These are phyloP conservation scores for Begonia masoniana DNA, from an alignment of 306 rosid species.

Conservation along the genomic window DNA sequence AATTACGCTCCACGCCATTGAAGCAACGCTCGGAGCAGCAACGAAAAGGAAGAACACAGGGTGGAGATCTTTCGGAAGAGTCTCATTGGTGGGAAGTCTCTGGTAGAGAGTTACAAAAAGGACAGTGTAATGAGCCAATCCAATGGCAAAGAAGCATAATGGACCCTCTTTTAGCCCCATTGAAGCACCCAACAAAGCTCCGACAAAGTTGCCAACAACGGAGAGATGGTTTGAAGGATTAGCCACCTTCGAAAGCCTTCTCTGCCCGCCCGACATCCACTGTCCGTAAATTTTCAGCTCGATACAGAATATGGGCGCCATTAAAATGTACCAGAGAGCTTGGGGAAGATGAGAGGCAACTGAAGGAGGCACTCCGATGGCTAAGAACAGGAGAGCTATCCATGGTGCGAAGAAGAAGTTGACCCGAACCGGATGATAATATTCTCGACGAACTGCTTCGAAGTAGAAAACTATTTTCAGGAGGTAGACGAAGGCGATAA, in stretches of 20 bases:
- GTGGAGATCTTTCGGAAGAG: constrained; percentile 86
- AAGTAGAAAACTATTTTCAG: constrained; percentile 55
- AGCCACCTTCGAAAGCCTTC: constrained; percentile 79
- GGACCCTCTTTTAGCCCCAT: constrained; percentile 94
- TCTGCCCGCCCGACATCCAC: constrained; percentile 97
- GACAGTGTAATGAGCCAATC: constrained; percentile 70
- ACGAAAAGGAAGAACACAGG: constrained; percentile 88
- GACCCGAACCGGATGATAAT: constrained; percentile 72
- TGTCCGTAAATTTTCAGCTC: constrained; percentile 93
- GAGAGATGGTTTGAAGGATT: constrained; percentile 83
- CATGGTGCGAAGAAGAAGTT: constrained; percentile 92
- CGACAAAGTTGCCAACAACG: constrained; percentile 78
- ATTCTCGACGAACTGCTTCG: constrained; percentile 90
- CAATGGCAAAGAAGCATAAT: constrained; percentile 74
- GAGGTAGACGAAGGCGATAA: constrained; percentile 29
- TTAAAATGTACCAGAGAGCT: constrained; percentile 65
- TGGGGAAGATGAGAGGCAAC: constrained; percentile 29
- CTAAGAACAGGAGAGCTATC: constrained; percentile 71
- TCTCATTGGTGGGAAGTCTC: constrained; percentile 76
- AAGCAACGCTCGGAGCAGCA: constrained; percentile 90
- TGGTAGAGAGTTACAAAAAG: constrained; percentile 86
- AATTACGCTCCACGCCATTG: constrained; percentile 81
- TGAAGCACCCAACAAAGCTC: constrained; percentile 72
- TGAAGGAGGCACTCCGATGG: constrained; percentile 67
- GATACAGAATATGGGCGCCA: constrained; percentile 60